phyloP scores from a whole-genome alignment of 192 early-diverging fungal species.

The Umbelopsis ramanniana region DNA sequence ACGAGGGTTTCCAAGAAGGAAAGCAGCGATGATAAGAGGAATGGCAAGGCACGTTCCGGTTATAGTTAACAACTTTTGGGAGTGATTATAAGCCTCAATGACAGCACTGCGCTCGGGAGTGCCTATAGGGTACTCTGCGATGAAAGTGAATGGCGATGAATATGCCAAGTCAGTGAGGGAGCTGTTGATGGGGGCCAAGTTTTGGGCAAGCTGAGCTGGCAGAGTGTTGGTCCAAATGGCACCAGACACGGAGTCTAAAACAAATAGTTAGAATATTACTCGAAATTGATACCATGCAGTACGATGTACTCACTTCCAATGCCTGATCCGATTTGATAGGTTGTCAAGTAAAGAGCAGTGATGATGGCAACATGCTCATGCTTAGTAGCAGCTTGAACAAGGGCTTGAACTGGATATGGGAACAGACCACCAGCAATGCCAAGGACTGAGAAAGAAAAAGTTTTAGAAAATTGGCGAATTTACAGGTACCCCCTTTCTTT shows the following conservation, averaged over 20 bases:
- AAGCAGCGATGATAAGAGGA: constrained; percentile 4
- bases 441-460: not conserved
- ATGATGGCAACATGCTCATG: constrained; percentile 22
- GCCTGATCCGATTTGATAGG: constrained; percentile 15
- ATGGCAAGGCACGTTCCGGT: constrained; percentile 20
- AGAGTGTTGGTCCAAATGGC: constrained; percentile 23
- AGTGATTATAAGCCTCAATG: constrained; percentile 9
- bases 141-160: not conserved
- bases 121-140: not conserved
- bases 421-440: constrained; percentile 19
- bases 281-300: no score
- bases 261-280: not conserved
- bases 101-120: constrained; percentile 18
- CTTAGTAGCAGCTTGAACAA: constrained; percentile 17
- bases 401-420: constrained; percentile 17
- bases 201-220: not conserved
- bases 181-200: constrained; percentile 1
- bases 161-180: not conserved
- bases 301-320: constrained; percentile 2
- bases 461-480: no score
- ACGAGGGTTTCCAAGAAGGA: not conserved
- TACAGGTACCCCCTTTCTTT: not conserved
- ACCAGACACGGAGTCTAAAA: constrained; percentile 3
- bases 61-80: constrained; percentile 12
- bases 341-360: constrained; percentile 15